These are phyloP conservation scores for Ascodesmis nigricans DNA, from an alignment of 495 filamentous ascomycete genomes.

Conservation along the genomic window DNA sequence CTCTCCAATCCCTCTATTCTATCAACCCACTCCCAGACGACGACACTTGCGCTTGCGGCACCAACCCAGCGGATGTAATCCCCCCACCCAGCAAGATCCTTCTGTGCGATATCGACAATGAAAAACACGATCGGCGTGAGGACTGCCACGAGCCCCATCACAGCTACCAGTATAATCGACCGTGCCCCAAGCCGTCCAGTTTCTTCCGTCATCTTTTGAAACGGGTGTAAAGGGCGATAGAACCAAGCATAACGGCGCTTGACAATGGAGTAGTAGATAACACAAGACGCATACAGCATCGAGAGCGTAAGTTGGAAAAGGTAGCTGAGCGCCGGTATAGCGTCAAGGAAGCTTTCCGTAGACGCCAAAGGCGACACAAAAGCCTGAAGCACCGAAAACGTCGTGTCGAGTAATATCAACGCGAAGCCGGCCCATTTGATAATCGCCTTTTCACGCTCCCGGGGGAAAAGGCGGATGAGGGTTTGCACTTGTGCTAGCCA, in stretches of 20 bases:
- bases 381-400: slow-evolving; percentile 71
- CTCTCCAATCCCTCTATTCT: slow-evolving; percentile 91
- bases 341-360: slow-evolving; percentile 58
- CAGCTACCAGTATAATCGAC: slow-evolving; percentile 70
- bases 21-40: slow-evolving; percentile 99
- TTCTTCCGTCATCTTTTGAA: slow-evolving; percentile 9
- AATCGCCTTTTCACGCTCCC: slow-evolving; percentile 89
- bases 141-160: slow-evolving; percentile 55
- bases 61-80: slow-evolving; percentile 97
- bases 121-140: slow-evolving; percentile 91
- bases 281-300: slow-evolving; percentile 81
- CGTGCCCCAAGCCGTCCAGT: slow-evolving; percentile 36
- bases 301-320: slow-evolving; percentile 79
- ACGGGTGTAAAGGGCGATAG: slow-evolving; percentile 42
- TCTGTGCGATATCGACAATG: slow-evolving; percentile 73
- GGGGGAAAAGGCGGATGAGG: slow-evolving; percentile 79
- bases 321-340: slow-evolving; percentile 81
- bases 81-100: slow-evolving; percentile 79
- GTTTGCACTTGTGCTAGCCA: slow-evolving; percentile 98
- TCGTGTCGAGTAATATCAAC: slow-evolving; percentile 69
- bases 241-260: slow-evolving; percentile 89
- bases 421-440: slow-evolving; percentile 98
- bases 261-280: slow-evolving; percentile 80
- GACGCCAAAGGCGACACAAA: slow-evolving; percentile 43
- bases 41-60: slow-evolving; percentile 81